phyloP scores from a whole-genome alignment of 192 early-diverging fungal species.

The Chytriomyces sp. region DNA sequence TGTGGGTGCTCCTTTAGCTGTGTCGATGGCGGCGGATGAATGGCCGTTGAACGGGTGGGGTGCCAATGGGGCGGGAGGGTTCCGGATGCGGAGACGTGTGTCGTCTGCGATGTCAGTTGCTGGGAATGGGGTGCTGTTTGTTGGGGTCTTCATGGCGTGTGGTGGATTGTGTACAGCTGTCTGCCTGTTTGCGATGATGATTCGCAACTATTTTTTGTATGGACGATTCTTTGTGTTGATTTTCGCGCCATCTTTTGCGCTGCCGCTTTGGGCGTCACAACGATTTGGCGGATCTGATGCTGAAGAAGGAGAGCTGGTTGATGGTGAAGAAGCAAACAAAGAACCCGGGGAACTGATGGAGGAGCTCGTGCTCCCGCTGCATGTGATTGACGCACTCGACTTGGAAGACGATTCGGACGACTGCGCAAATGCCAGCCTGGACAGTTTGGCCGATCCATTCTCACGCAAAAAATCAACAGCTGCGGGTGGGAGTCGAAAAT shows the following conservation, averaged over 20 bases:
- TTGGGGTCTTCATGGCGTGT: conserved; percentile 6
- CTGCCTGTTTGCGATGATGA: conserved; percentile 23
- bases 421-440: too few relatives aligned
- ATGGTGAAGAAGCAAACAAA: background rate
- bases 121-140: conserved; percentile 13
- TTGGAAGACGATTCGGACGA: conserved; percentile 8
- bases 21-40: conserved; percentile 9
- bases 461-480: conserved; percentile 23
- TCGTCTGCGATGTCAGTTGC: background rate
- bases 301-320: background rate
- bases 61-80: background rate
- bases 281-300: background rate
- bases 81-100: background rate
- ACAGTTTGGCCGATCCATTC: too few relatives aligned
- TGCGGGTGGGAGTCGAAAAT: conserved; percentile 36
- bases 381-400: conserved; percentile 35
- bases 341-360: conserved; percentile 36
- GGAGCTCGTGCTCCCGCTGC: conserved; percentile 30
- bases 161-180: conserved; percentile 19
- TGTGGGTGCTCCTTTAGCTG: background rate
- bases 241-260: conserved; percentile 3
- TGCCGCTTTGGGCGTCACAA: background rate
- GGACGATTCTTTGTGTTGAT: conserved; percentile 24
- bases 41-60: conserved; percentile 36
- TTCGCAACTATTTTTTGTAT: conserved; percentile 25